Evolutionary conservation across 306 rosid genomes (phyloP), one percentile per base, ranked within the genome.

Genomic region (Inga leiocalycina): DNA sequence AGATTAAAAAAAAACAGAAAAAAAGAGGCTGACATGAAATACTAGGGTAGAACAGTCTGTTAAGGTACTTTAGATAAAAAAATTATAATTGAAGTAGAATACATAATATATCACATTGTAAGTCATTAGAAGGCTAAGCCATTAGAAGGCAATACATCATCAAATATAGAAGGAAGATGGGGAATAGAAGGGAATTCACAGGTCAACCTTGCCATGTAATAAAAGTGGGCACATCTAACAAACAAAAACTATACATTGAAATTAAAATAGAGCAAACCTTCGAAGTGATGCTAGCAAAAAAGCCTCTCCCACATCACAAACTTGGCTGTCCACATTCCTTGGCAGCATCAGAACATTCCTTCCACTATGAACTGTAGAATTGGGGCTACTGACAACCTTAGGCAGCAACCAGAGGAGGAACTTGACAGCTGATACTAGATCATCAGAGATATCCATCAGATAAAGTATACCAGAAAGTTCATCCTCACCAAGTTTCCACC

Each of bases 401-500:
- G 98, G 98, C 85, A 93, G 80, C 89, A 95, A 81, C 98, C 97
- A 95, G 66, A 95, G 82, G 75, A 95, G 91, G 86, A 95, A 90
- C 69, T 91, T 92, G 73, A 93, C 94, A 78, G 95, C 97, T 80
- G 89, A 85, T 80, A 91, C 93, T 74, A 95, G 88, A 88, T 93
- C 98, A 77, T 91, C 90, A 4, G 94, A 91, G 62, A 88, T 79
- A 87, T 93, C 98, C 90, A 89, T 91, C 82, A 92, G 83, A 93
- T 91, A 93, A 71, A 95, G 89, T 77, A 94, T 79, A 70, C 89
- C 87, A 78, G 97, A 90, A 76, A 95, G 91, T 80, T 95, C 93
- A 83, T 95, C 97, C 84, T 95, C 98, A 43, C 92, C 91, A 49
- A 95, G 91, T 91, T 93, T 95, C 98, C 98, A 95, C 76, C 88